Base-by-base conservation (phyloP, 2,329 filamentous ascomycete genomes). In the Shiraia bambusicola region DNA sequence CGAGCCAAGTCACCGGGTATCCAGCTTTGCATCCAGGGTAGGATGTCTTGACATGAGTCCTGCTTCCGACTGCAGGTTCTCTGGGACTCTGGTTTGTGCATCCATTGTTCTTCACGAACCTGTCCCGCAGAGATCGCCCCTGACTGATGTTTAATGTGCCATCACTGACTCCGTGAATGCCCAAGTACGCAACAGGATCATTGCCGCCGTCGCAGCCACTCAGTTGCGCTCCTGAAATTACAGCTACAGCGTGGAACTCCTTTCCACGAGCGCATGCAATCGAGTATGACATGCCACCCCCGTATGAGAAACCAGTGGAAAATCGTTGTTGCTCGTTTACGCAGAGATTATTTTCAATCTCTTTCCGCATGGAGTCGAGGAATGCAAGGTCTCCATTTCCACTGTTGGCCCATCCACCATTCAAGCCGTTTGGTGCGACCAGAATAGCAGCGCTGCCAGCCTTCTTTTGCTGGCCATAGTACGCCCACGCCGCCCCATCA, bases 271-370 rank as follows among this genome's bases (percentile, higher is more conserved):
- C 63, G 46, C 72, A 75, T 6, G 72, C 71, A 13, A 73, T 54
- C 0, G 68, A 60, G 49, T 63, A 71, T 1, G 62, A 66, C 68
- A 75, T 74, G 22, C 66, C 63, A 30, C 65, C 71, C 25, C 72
- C 71, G 48, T 72, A 74, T 45, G 67, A 71, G 58, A 71, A 74
- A 9, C 71, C 72, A 1, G 69, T 73, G 26, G 69, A 58, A 50
- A 74, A 76, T 43, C 69, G 60, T 41, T 67, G 63, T 36, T 54
- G 56, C 37, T 67, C 57, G 42, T 76, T 65, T 22, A 75, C 54
- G 48, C 73, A 76, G 34, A 75, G 66, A 27, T 67, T 60, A 5
- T 50, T 45, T 49, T 72, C 65, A 28, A 73, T 58, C 6, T 58
- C 60, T n/a, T 61, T 56, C 25, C 74, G 48, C 42, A 76, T 68